Evolutionary conservation across 805 yeast genomes (phyloP), one percentile per base, ranked within the genome.

Genomic region (Schwanniomyces occidentalis): DNA sequence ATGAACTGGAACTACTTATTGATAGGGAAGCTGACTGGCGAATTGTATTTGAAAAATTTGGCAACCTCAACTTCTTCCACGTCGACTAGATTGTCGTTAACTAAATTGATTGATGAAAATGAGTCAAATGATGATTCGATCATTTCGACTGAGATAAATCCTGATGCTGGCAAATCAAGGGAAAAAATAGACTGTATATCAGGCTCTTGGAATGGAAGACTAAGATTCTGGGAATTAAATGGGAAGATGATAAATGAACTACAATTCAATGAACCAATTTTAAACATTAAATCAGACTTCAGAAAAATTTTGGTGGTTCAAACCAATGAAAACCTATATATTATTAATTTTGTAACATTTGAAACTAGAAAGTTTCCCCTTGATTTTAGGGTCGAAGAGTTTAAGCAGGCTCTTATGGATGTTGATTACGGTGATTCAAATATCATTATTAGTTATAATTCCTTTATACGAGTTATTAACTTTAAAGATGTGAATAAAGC

Each of bases 1-100:
- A 38, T 63, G 6, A 60, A 54, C 41, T 63, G 68, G 68, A 56
- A 49, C 35, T 57, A 61, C 38, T 41, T 63, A 19, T 47, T 59
- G 3, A 48, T 56, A 24, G 63, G 65, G 16, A 55, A 51, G 16
- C 20, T 34, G 5, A 39, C 44, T 5, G 71, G 69, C 6, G 58
- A 49, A 6, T 30, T 67, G 3, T 52, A 47, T 34, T 37, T 65
- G 14, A 64, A 59, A 44, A 65, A 65, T 44, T 46, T 67, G 25
- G 40, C 48, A 4, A 60, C 65, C 0, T 52, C 68, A 1, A 58
- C 65, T 3, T 45, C 62, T 7, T 46, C 63, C 0, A 54, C 51
- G 4, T 46, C 62, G 6, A 50, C 44, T 24, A 40, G 55, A 24
- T 36, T 49, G 16, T 54, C 63, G 1, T 30, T 51, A 8, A 49